Evolutionary conservation across 2,329 filamentous ascomycete genomes (phyloP), one percentile per base, ranked within the genome.

Genomic region (Delphinella strobiligena): DNA sequence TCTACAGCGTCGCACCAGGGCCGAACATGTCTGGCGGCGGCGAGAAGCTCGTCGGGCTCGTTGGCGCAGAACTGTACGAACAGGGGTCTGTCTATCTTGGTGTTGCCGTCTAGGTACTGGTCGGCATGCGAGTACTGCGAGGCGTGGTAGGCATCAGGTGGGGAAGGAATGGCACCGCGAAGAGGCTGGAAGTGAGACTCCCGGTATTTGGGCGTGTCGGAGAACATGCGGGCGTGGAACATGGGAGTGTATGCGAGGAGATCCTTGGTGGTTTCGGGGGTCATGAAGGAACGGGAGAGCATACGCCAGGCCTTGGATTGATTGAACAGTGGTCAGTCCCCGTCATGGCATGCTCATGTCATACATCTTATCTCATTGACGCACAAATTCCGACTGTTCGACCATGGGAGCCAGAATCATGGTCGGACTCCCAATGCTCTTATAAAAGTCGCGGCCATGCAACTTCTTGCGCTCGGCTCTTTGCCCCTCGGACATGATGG

Each of bases 31-130:
- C 74, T 72, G 0, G 89, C 91, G 0, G 91, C 87, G 19, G 72
- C 71, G 35, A 96, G 75, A 15, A 94, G 71, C 38, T 82, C 76
- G n/a, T 82, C 72, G 0, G 86, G 76, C 44, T 91, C 79, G 60
- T 91, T 93, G 46, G 86, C 83, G 68, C 91, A 98, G 61, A 98
- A 98, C 55, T 98, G 91, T 3, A 95, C 89, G 51, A 95, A 87
- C 8, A 96, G 75, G 0, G 91, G 91, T 4, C 91, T 75, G 61
- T 98, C 91, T 44, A 87, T 68, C 11, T 69, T 55, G 0, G 87
- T 82, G 60, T 95, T 89, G 32, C 91, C 91, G 62, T 98, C 91
- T 18, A 96, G 78, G 60, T 77, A 83, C 4, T 63, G 60, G 9
- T 65, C 56, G 17, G 45, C 35, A 3, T 37, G 31, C 2, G 22